Percentiles rank a stretch among this genome's conserved stretches.
Conservation (phyloP, 2,329 filamentous ascomycete genomes). For the Blastomyces emzantsi region DNA sequence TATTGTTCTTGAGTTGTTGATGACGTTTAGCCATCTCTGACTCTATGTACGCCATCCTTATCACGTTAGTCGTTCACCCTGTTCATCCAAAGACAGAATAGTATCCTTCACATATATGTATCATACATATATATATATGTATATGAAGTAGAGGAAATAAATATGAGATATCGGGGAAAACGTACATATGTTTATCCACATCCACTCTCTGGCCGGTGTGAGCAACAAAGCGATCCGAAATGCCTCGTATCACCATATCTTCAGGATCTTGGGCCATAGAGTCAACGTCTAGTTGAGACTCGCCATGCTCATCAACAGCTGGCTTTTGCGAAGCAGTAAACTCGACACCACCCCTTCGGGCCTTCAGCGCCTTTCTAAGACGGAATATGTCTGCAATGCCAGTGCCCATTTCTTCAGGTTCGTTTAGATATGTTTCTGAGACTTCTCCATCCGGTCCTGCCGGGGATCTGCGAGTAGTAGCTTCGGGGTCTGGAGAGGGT, state of each 20-base stretch:
- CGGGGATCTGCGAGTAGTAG: not conserved
- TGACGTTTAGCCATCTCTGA: constrained; percentile 51
- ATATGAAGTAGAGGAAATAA: not conserved
- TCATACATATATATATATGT: no score
- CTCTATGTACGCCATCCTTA: constrained; percentile 61
- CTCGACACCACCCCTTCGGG: constrained; percentile 38
- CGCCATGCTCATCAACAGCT: constrained; percentile 11
- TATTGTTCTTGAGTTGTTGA: constrained; percentile 7
- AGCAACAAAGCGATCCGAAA: constrained; percentile 47
- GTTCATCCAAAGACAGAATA: constrained; percentile 12
- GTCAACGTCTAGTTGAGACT: constrained; percentile 22
- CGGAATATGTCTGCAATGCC: constrained; percentile 29
- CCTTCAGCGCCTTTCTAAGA: constrained; percentile 29
- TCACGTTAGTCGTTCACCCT: constrained; percentile 44
- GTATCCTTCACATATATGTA: not conserved
- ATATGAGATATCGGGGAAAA: constrained; percentile 16
- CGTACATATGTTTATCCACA: constrained; percentile 57
- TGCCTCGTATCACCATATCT: constrained; percentile 31
- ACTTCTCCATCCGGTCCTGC: constrained; percentile 5
- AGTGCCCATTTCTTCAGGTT: constrained; percentile 15
- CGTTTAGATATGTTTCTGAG: constrained; percentile 1
- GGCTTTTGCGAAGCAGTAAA: constrained; percentile 33
- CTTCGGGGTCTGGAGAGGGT: constrained; percentile 1
- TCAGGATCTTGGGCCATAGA: constrained; percentile 26
- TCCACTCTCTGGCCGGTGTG: constrained; percentile 52